These are phyloP conservation scores for Leishmania tarentolae DNA, from an alignment of 208 protist genomes.

Conservation along the genomic window DNA sequence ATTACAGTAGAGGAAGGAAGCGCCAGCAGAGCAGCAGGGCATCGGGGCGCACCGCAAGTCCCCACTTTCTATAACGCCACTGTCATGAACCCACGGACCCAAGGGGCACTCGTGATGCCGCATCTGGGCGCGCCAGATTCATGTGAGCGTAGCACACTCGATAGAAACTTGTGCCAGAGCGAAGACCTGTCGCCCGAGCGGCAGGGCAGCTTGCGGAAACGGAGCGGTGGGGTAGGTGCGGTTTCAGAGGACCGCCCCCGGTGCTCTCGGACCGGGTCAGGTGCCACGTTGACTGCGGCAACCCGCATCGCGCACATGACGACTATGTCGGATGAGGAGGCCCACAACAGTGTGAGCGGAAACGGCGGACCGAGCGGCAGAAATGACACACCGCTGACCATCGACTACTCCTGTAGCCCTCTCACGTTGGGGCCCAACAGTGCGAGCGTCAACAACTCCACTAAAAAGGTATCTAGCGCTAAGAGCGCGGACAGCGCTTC, in stretches of 20 bases:
- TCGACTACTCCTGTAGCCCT: neutral
- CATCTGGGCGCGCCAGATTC: neutral
- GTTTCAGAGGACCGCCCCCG: neutral
- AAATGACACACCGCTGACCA: neutral
- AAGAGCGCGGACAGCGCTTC: neutral
- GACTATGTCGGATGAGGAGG: neutral
- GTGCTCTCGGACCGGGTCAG: neutral
- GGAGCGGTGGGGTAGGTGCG: neutral
- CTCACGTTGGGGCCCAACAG: neutral
- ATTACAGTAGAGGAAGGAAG: neutral
- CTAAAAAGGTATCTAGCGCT: neutral
- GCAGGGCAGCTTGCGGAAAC: neutral
- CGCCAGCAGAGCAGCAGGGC: neutral
- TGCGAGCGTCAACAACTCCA: neutral
- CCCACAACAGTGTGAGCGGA: neutral
- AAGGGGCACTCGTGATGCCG: neutral
- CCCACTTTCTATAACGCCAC: neutral
- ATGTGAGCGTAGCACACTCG: neutral
- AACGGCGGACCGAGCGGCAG: neutral
- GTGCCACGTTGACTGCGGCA: neutral
- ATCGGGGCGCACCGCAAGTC: neutral
- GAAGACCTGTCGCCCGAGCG: neutral
- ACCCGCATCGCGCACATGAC: neutral
- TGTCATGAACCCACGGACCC: neutral
- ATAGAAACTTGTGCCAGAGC: neutral